phyloP scores from a whole-genome alignment of 2,329 filamentous ascomycete species.

The Aspergillus piperis region DNA sequence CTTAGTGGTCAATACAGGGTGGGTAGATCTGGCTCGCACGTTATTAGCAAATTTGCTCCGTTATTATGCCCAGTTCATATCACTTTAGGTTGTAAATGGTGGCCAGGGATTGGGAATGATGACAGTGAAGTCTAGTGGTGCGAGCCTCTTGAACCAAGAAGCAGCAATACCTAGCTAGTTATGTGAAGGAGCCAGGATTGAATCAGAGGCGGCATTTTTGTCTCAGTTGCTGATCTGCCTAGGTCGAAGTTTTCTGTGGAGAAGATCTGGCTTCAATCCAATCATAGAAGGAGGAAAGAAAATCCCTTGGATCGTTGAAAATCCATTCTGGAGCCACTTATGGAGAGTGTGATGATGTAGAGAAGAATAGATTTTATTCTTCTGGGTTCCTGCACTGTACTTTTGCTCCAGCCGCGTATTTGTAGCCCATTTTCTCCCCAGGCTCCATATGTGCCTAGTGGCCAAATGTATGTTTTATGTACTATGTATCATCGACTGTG shows the following conservation, averaged over 20 bases:
- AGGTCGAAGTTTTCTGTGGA: conserved; percentile 4
- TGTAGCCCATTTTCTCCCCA: background rate
- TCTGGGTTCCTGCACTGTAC: conserved; percentile 11
- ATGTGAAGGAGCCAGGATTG: background rate
- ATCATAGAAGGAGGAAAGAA: conserved; percentile 1
- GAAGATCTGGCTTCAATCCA: conserved; percentile 8
- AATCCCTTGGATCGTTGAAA: conserved; percentile 4
- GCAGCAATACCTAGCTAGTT: background rate
- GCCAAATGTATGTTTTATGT: conserved; percentile 2
- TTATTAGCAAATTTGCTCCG: background rate
- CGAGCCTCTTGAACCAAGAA: background rate
- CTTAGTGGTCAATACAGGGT: conserved; percentile 2
- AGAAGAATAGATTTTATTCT: background rate
- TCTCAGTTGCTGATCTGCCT: conserved; percentile 3
- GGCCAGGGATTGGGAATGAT: background rate
- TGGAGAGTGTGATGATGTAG: background rate
- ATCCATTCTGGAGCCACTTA: conserved; percentile 1
- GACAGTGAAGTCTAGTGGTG: background rate
- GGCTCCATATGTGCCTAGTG: background rate
- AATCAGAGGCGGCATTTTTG: background rate
- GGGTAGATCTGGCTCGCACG: background rate
- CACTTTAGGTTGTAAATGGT: background rate
- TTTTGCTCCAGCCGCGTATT: conserved; percentile 7
- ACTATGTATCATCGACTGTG: background rate
- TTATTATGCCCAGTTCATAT: no score